Evolutionary conservation across 257 asterid species (phyloP).

Genomic region (Ilex aquifolium): DNA sequence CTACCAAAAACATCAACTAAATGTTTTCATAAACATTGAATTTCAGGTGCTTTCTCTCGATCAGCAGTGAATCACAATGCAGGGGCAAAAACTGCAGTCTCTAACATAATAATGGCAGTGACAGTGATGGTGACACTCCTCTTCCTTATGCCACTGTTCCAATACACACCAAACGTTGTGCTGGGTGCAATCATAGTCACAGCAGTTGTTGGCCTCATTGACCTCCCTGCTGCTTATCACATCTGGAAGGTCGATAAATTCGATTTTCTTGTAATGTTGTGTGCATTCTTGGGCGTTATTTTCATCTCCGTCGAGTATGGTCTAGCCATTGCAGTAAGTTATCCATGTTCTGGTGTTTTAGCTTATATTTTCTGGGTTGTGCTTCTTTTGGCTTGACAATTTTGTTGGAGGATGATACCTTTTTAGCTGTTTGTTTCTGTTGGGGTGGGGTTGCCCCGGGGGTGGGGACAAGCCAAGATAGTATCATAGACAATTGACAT

Average conservation of each 20-base stretch:
- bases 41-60: conserved; percentile 74
- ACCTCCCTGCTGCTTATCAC: conserved; percentile 72
- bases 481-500: no score
- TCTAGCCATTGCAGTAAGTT: conserved; percentile 73
- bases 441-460: no score
- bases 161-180: conserved; percentile 79
- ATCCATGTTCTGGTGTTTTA: neutral
- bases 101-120: conserved; percentile 76
- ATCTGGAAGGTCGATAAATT: conserved; percentile 79
- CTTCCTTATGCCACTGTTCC: conserved; percentile 85
- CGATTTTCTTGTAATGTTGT: conserved; percentile 62
- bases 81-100: conserved; percentile 76
- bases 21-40: neutral
- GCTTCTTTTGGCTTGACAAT: no score
- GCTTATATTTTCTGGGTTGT: neutral
- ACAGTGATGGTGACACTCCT: conserved; percentile 87
- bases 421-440: no score
- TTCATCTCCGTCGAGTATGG: conserved; percentile 76
- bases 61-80: conserved; percentile 96
- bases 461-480: no score
- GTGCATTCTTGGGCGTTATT: conserved; percentile 76
- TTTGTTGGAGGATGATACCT: no score
- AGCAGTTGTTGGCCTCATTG: conserved; percentile 77
- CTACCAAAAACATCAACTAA: no score
- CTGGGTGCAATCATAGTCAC: conserved; percentile 83